Evolutionary conservation across 441 rosid species (phyloP), one percentile per base, ranked within the genome.

Genomic region (Viola pubescens): DNA sequence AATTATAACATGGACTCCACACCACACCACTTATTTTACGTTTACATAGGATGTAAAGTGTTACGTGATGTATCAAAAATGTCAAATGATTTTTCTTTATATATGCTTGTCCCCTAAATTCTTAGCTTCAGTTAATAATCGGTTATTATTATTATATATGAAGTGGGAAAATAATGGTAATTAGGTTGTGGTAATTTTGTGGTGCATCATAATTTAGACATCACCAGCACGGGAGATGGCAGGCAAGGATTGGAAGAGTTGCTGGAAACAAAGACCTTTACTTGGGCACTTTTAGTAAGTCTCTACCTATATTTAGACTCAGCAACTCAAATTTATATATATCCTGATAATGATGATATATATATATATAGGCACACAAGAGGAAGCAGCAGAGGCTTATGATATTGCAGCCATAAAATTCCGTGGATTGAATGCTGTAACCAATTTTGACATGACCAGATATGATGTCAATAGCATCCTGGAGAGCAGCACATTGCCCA

Each of bases 161-260:
- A 19, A 19, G 26, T 19, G 1, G 26, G 26, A 19, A 19, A 19
- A 19, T 19, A 2, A 41, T 58, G 3, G 10, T 37, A 3, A 19
- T 34, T 12, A 40, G 9, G 41, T 52, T 13, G 40, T 2, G 16
- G 38, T 41, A 14, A 45, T 13, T 10, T 9, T 50, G 6, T 51
- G 53, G 39, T 47, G 34, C 3, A 12, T 40, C 3, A 4, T 3
- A n/a, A 0, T 7, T 49, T 66, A 91, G 97, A 77, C 98, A 92
- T 68, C 97, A 92, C 75, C 98, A 92, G 58, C 98, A 92, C 59
- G 97, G 98, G 56, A 75, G 98, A 58, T 92, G 98, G 97, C 98
- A 91, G 65, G 98, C 98, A 42, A 82, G 98, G 60, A 91, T 91
- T 1, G 98, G 98, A 37, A 83, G 98, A 74, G 98, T 92, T 38